Percentiles rank a stretch among this genome's conserved stretches.
phyloP scores from a whole-genome alignment of 768 basidiomycete genomes.

The Rhizopogon vulgaris region DNA sequence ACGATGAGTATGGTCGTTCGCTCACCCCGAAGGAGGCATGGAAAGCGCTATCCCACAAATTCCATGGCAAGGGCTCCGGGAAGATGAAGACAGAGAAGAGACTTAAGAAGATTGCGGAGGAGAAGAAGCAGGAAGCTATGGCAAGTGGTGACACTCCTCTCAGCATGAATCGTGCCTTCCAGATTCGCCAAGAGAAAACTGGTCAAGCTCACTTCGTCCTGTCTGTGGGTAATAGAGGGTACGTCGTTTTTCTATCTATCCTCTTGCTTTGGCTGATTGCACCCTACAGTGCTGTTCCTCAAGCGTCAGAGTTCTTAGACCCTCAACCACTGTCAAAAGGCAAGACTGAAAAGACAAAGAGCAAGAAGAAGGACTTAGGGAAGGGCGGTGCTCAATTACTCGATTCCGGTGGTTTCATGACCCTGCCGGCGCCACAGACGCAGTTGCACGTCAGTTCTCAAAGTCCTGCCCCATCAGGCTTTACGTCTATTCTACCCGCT shows the following conservation, averaged over 20 bases:
- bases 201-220: constrained; percentile 96
- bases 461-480: constrained; percentile 40
- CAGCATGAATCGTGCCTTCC: constrained; percentile 93
- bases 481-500: constrained; percentile 20
- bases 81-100: constrained; percentile 97
- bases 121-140: constrained; percentile 92
- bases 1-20: constrained; percentile 89
- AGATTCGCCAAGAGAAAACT: constrained; percentile 86
- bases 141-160: constrained; percentile 91
- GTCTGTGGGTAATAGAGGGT: constrained; percentile 92
- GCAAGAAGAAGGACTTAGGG: constrained; percentile 65
- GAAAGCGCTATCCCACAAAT: constrained; percentile 96
- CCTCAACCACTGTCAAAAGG: constrained; percentile 76
- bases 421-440: constrained; percentile 53
- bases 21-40: constrained; percentile 95
- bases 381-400: constrained; percentile 42
- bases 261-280: constrained; percentile 2
- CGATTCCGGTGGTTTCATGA: constrained; percentile 63
- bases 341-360: constrained; percentile 77
- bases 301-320: constrained; percentile 75
- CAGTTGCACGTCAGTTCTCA: constrained; percentile 31
- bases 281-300: constrained; percentile 73
- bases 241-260: constrained; percentile 19
- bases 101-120: constrained; percentile 95
- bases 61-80: constrained; percentile 97